These are phyloP conservation scores for Magnusiomyces tetraspermus DNA, from an alignment of 1,139 yeast genomes.

Conservation along the genomic window DNA sequence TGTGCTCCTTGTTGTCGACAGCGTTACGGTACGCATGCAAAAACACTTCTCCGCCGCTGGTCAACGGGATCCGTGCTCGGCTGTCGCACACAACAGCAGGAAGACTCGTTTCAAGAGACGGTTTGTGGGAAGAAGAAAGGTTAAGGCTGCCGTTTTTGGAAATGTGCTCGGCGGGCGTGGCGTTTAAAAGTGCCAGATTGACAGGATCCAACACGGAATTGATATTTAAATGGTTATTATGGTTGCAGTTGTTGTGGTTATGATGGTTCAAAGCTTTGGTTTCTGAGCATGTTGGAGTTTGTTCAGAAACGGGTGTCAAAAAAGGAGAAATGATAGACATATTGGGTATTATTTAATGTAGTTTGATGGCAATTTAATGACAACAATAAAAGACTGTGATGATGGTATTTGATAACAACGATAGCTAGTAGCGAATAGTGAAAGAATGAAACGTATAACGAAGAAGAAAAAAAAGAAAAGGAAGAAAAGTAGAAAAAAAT, in stretches of 20 bases:
- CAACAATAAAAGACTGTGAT: too few species aligned
- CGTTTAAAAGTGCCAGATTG: not conserved
- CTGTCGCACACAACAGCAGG: conserved; percentile 85
- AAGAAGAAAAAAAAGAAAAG: not conserved
- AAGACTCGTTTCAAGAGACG: conserved; percentile 23
- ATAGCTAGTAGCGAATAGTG: not conserved
- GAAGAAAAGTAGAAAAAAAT: not conserved
- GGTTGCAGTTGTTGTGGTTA: too few species aligned
- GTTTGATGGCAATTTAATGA: not conserved
- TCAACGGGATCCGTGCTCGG: conserved; percentile 89
- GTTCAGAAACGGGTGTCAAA: not conserved
- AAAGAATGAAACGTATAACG: not conserved
- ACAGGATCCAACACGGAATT: not conserved
- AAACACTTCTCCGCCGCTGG: conserved; percentile 85
- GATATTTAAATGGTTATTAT: not conserved
- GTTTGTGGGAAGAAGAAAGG: too few species aligned
- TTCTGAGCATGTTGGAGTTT: not conserved
- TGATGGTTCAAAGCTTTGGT: too few species aligned
- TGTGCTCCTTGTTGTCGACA: conserved; percentile 83
- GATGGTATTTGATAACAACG: too few species aligned
- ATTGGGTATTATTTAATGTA: conserved; percentile 1
- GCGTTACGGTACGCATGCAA: conserved; percentile 81
- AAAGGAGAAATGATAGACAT: conserved; percentile 6
- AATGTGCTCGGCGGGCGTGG: not conserved
- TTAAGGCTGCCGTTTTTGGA: too few species aligned